A percentile compares a stretch with the other conserved stretches of the same genome.
Conservation (phyloP, 2,329 filamentous ascomycete genomes). For the Fonsecaea erecta region DNA sequence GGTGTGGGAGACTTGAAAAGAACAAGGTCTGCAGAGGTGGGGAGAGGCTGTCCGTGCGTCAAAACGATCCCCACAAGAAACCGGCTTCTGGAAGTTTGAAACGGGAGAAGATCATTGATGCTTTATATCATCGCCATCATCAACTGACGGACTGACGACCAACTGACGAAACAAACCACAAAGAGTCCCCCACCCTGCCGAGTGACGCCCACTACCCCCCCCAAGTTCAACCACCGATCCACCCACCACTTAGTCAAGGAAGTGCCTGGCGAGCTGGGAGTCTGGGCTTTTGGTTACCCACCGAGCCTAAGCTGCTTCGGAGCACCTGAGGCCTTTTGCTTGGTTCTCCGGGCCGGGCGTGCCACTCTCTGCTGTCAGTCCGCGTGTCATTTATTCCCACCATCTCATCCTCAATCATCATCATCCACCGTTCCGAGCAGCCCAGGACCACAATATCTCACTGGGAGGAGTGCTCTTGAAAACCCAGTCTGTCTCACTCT, state of each 20-base stretch:
- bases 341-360: conserved; percentile 21
- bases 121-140: conserved; percentile 3
- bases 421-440: conserved; percentile 5
- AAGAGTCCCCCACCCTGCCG: background rate
- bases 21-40: background rate
- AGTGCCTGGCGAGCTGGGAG: background rate
- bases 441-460: conserved; percentile 6
- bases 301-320: conserved; percentile 13
- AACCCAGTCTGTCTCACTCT: conserved; percentile 6
- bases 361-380: conserved; percentile 6
- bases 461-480: background rate
- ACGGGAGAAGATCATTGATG: background rate
- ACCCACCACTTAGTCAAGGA: background rate
- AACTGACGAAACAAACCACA: background rate
- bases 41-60: background rate
- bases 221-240: background rate
- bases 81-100: background rate
- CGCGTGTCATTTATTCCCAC: conserved; percentile 7
- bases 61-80: background rate
- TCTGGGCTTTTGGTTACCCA: conserved; percentile 4
- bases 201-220: too few species aligned
- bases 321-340: conserved; percentile 5
- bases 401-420: conserved; percentile 13
- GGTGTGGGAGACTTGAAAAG: background rate
- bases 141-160: background rate